Percentiles rank a stretch among this genome's conserved stretches.
Conservation (phyloP, 176 grass and related monocot species). For the Elymus sibiricus region DNA sequence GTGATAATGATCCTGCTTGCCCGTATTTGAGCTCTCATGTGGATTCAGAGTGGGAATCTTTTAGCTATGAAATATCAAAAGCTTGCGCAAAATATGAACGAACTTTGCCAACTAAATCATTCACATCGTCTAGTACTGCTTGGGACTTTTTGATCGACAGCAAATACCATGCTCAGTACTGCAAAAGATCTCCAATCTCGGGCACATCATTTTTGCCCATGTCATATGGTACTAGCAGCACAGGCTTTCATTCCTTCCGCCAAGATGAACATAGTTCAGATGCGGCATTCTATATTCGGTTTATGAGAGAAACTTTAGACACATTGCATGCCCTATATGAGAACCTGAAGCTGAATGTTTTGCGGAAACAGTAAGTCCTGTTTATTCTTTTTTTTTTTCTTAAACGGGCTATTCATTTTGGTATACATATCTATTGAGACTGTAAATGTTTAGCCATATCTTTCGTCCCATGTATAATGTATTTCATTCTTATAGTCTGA, state of each 20-base stretch:
- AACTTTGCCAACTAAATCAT: slow-evolving; percentile 32
- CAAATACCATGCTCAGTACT: slow-evolving; percentile 69
- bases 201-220: slow-evolving; percentile 42
- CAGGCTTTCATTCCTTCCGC: slow-evolving; percentile 18
- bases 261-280: slow-evolving; percentile 48
- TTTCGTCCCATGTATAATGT: slow-evolving; percentile 6
- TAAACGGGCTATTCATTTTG: background rate
- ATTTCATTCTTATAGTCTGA: slow-evolving; percentile 32
- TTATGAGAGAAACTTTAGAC: slow-evolving; percentile 69
- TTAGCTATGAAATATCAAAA: slow-evolving; percentile 60
- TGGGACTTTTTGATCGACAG: slow-evolving; percentile 87
- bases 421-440: background rate
- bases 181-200: slow-evolving; percentile 40
- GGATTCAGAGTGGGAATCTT: slow-evolving; percentile 90
- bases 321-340: slow-evolving; percentile 91
- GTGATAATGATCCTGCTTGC: slow-evolving; percentile 55
- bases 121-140: slow-evolving; percentile 33
- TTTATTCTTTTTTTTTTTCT: slow-evolving; percentile 22
- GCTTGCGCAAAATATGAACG: slow-evolving; percentile 57
- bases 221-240: slow-evolving; percentile 26
- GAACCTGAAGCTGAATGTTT: slow-evolving; percentile 85
- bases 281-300: slow-evolving; percentile 48
- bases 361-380: slow-evolving; percentile 80
- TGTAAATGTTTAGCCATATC: slow-evolving; percentile 19
- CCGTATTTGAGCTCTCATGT: slow-evolving; percentile 45